phyloP scores from a whole-genome alignment of 2,329 filamentous ascomycete genomes.

The Drechslerella dactyloides region DNA sequence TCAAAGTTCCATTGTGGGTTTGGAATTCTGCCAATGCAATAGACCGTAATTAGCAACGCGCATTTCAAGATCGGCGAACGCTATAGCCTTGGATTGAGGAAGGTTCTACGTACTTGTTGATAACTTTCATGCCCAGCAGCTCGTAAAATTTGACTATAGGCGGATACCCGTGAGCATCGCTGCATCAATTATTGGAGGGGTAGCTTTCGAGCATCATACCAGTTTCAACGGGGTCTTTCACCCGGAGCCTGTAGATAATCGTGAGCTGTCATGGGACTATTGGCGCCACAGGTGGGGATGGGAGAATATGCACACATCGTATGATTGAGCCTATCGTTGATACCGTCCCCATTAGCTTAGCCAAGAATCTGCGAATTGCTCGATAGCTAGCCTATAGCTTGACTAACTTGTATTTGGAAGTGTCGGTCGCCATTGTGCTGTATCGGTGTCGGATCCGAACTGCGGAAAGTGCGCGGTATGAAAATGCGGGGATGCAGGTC shows the following conservation, averaged over 20 bases:
- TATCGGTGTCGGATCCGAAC: slow-evolving; percentile 24
- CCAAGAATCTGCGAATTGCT: slow-evolving; percentile 6
- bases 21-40: slow-evolving; percentile 56
- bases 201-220: slow-evolving; percentile 60
- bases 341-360: not conserved
- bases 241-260: slow-evolving; percentile 73
- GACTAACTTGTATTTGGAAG: slow-evolving; percentile 68
- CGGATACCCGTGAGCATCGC: slow-evolving; percentile 22
- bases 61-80: not conserved
- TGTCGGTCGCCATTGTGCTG: slow-evolving; percentile 63
- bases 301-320: slow-evolving; percentile 51
- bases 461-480: not conserved
- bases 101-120: slow-evolving; percentile 70
- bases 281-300: not conserved
- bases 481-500: not conserved
- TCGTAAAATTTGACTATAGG: slow-evolving; percentile 86
- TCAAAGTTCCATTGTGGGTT: slow-evolving; percentile 91
- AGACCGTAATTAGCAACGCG: not conserved
- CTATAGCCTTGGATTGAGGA: not conserved
- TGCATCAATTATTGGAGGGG: not conserved
- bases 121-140: slow-evolving; percentile 82
- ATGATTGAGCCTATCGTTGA: slow-evolving; percentile 49
- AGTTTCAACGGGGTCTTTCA: slow-evolving; percentile 88
- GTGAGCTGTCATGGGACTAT: slow-evolving; percentile 51
- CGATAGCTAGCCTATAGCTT: slow-evolving; percentile 58